phyloP scores from a whole-genome alignment of 164 flowering plant genomes.

The Vitis amurensis region DNA sequence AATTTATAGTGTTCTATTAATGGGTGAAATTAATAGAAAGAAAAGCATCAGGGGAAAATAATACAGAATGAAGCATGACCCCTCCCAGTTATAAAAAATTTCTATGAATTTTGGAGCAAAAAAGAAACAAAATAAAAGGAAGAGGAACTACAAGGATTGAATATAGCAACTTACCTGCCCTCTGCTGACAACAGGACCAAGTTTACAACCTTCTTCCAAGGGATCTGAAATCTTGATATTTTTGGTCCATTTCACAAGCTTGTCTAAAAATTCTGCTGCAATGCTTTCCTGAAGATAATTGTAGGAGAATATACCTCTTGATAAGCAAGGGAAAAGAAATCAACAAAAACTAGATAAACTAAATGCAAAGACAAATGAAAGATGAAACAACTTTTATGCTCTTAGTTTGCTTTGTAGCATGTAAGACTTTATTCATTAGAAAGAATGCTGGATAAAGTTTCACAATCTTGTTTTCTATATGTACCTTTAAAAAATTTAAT shows the following conservation, averaged over 20 bases:
- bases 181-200: conserved; percentile 89
- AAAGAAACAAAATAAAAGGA: background rate
- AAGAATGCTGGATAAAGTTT: background rate
- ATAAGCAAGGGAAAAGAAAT: background rate
- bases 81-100: too few species aligned
- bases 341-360: too few species aligned
- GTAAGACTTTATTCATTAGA: background rate
- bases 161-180: conserved; percentile 67
- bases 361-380: too few species aligned
- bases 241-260: conserved; percentile 69
- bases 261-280: conserved; percentile 68
- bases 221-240: conserved; percentile 95
- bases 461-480: too few species aligned
- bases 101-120: background rate
- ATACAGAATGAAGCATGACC: background rate
- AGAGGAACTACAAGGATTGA: background rate
- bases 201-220: conserved; percentile 89
- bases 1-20: background rate
- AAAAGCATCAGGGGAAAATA: background rate
- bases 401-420: background rate
- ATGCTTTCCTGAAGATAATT: conserved; percentile 69
- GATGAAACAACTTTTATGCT: too few species aligned
- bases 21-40: background rate
- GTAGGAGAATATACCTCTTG: background rate
- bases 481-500: too few species aligned